Percentiles rank a stretch among this genome's conserved stretches.
Evolutionary conservation across 495 filamentous ascomycete genomes (phyloP).

Genomic region (Talaromyces trachyspermus): DNA sequence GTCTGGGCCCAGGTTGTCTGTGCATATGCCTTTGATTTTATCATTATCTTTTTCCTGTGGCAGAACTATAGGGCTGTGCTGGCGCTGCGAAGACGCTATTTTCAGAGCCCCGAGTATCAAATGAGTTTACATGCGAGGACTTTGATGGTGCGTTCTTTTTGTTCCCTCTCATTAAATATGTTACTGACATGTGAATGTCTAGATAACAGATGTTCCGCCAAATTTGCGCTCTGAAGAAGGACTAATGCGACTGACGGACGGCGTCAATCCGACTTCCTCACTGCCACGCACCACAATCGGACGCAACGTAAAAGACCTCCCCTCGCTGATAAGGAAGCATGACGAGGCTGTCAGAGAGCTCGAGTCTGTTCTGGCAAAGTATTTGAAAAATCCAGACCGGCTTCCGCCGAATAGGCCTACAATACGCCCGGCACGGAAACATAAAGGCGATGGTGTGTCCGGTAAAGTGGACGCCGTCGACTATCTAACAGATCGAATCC

Average conservation of each 20-base stretch:
- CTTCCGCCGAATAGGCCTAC: conserved; percentile 72
- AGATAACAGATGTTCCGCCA: conserved; percentile 81
- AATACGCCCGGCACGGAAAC: conserved; percentile 68
- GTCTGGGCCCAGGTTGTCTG: conserved; percentile 77
- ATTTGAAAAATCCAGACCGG: conserved; percentile 77
- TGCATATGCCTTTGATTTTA: conserved; percentile 70
- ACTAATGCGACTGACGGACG: conserved; percentile 69
- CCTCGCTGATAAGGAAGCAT: conserved; percentile 76
- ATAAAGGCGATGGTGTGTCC: conserved; percentile 36
- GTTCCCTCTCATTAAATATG: neutral
- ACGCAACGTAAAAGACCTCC: conserved; percentile 84
- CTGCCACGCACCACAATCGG: conserved; percentile 76
- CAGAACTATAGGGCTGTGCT: conserved; percentile 74
- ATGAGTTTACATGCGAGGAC: conserved; percentile 82
- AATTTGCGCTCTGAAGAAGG: conserved; percentile 74
- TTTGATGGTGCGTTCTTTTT: conserved; percentile 57
- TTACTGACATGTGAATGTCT: conserved; percentile 9
- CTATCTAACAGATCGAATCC: conserved; percentile 80
- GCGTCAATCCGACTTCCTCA: conserved; percentile 64
- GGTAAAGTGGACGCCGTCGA: conserved; percentile 86
- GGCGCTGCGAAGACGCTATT: conserved; percentile 66
- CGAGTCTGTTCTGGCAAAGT: conserved; percentile 77
- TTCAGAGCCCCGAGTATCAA: conserved; percentile 84
- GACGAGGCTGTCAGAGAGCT: conserved; percentile 71
- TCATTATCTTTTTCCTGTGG: conserved; percentile 79